Evolutionary conservation across 164 flowering plant genomes (phyloP).

Genomic region (Platanus orientalis): DNA sequence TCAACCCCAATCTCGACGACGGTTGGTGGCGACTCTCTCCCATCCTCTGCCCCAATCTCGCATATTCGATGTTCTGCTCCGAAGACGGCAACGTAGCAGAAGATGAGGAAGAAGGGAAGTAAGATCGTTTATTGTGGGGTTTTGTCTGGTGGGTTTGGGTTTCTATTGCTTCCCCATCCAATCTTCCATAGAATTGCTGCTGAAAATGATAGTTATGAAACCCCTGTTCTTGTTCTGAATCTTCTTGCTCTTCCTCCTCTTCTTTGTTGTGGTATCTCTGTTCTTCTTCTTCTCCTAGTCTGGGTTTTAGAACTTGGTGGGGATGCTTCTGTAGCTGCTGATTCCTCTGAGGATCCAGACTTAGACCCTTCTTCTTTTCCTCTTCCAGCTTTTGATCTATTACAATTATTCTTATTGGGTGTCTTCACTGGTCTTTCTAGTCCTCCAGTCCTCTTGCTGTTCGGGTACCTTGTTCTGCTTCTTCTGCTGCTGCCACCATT

Average conservation of each 20-base stretch:
- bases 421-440: slow-evolving; percentile 6
- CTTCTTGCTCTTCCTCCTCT: slow-evolving; percentile 10
- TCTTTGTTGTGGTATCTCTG: slow-evolving; percentile 4
- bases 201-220: slow-evolving; percentile 20
- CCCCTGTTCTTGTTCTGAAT: too few relatives aligned
- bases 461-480: slow-evolving; percentile 19
- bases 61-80: slow-evolving; percentile 36
- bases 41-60: slow-evolving; percentile 38
- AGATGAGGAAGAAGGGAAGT: not conserved
- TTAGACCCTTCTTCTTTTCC: slow-evolving; percentile 45
- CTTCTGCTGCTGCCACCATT: slow-evolving; percentile 26
- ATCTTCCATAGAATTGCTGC: slow-evolving; percentile 14
- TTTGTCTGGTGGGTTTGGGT: not conserved
- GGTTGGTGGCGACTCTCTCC: slow-evolving; percentile 37
- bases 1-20: slow-evolving; percentile 48
- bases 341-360: slow-evolving; percentile 89
- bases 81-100: too few relatives aligned
- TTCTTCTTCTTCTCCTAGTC: slow-evolving; percentile 16
- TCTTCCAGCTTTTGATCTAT: slow-evolving; percentile 61
- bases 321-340: slow-evolving; percentile 28
- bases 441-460: slow-evolving; percentile 14
- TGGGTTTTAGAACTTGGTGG: slow-evolving; percentile 22
- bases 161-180: slow-evolving; percentile 15
- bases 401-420: slow-evolving; percentile 21
- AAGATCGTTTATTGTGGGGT: slow-evolving; percentile 50